Conservation (phyloP, 495 filamentous ascomycete species). For the Hypoxylon cercidicola region DNA sequence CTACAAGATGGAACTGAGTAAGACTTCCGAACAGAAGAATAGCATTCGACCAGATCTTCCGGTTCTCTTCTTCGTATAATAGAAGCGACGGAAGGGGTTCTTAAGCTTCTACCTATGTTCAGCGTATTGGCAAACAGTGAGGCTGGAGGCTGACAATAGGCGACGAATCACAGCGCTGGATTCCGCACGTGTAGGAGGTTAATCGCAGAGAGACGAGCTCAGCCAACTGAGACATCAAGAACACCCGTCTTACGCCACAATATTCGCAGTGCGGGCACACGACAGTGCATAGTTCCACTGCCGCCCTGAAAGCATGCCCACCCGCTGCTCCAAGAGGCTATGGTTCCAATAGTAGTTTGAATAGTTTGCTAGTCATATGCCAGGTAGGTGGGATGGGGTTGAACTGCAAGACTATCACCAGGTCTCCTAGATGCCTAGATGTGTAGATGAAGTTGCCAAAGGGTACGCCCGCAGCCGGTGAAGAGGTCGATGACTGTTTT, state of each 20-base stretch:
- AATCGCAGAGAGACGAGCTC: constrained; percentile 37
- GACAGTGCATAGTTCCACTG: constrained; percentile 28
- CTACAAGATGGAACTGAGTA: constrained; percentile 12
- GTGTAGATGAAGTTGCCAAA: constrained; percentile 16
- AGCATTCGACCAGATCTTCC: constrained; percentile 13
- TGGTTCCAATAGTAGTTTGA: constrained; percentile 2
- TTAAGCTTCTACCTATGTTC: constrained; percentile 27
- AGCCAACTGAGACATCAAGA: constrained; percentile 33
- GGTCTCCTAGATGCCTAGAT: constrained; percentile 4
- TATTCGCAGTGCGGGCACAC: constrained; percentile 10
- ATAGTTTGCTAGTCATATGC: constrained; percentile 39
- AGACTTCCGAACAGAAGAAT: constrained; percentile 13
- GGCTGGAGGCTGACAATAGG: constrained; percentile 40
- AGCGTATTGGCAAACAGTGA: constrained; percentile 14
- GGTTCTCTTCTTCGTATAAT: not conserved
- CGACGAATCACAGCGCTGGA: constrained; percentile 44
- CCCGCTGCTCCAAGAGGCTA: constrained; percentile 1
- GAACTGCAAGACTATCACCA: constrained; percentile 28
- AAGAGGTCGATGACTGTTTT: constrained; percentile 7
- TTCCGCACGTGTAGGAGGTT: constrained; percentile 45
- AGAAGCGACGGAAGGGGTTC: constrained; percentile 16
- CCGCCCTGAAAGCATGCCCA: constrained; percentile 23
- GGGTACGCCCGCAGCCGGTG: constrained; percentile 8
- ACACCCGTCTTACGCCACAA: constrained; percentile 30
- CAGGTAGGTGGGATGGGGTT: constrained; percentile 4